A percentile compares a stretch with the other conserved stretches of the same genome.
Conservation (phyloP, 495 filamentous ascomycete species). For the Trichoderma gamsii region DNA sequence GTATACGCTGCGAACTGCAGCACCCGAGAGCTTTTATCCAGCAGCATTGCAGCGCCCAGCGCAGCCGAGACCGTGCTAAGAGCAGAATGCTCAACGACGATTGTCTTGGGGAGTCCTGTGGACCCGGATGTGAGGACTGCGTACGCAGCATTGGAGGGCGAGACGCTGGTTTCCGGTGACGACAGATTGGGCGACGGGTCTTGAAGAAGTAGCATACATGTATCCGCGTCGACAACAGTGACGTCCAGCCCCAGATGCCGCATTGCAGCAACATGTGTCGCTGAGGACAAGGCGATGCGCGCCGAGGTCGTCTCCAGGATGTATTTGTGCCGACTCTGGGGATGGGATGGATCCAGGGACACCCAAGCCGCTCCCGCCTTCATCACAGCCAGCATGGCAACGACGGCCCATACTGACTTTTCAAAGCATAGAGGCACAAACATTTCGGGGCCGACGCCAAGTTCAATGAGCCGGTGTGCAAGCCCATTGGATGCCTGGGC, state of each 20-base stretch:
- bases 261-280: conserved; percentile 32
- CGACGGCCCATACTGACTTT: conserved; percentile 38
- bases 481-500: background rate
- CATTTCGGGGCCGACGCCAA: background rate
- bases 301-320: conserved; percentile 20
- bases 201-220: too few relatives aligned
- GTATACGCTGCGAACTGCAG: conserved; percentile 65
- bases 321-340: conserved; percentile 16
- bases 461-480: background rate
- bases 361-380: conserved; percentile 19
- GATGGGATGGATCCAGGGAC: conserved; percentile 14
- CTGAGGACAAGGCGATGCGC: conserved; percentile 24
- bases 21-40: conserved; percentile 45
- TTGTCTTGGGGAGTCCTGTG: conserved; percentile 29
- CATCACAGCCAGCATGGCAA: conserved; percentile 43
- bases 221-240: background rate
- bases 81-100: conserved; percentile 36
- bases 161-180: conserved; percentile 24
- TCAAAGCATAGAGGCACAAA: conserved; percentile 41
- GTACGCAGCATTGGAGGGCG: conserved; percentile 36
- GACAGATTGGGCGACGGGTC: background rate
- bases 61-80: background rate
- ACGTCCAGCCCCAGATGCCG: background rate
- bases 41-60: conserved; percentile 36
- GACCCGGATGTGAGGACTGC: conserved; percentile 34